Evolutionary conservation across 192 early-diverging fungal species (phyloP), one percentile per base, ranked within the genome.

Genomic region (Mortierella alpina): DNA sequence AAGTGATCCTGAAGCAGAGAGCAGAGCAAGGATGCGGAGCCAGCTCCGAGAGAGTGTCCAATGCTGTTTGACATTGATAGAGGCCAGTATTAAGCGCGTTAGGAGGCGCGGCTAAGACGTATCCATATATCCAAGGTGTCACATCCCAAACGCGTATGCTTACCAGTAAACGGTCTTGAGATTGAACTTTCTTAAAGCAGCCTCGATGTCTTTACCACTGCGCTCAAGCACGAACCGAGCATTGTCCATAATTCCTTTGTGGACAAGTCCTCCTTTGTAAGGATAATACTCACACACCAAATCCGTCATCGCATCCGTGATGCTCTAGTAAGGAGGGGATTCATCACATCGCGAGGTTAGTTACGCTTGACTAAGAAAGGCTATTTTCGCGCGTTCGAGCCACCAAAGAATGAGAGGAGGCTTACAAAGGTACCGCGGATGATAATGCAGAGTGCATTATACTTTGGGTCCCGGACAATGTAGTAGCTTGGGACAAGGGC

Each of bases 351-450:
- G 23, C 13, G 22, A 31, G 15, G 57, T 40, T 5, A 15, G 5
- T 8, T 31, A n/a, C n/a, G n/a, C 50, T 12, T 4, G n/a, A 15
- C 12, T 51, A 51, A 1, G 13, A 4, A 12, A 66, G 50, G 7
- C 10, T 53, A 52, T 48, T 14, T 7, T 49, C 23, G 17, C 46
- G 7, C n/a, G 12, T 20, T 11, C 42, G 15, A n/a, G 10, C n/a
- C 18, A 52, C 14, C 20, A 59, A 4, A 45, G 17, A 8, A 18
- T 40, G 40, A 12, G 6, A 9, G 18, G 41, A 31, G 0, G 14
- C 73, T 72, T 82, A 84, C 83, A 45, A 84, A 77, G 1, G 83
- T 82, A 18, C 83, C 83, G 17, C 83, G 65, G 50, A 84, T 84
- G 15, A 76, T 77, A 44, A 84, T 82, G 11, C 78, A 75, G 20